Base-by-base conservation (phyloP, 2,329 filamentous ascomycete genomes). In the Fusarium floridanum region DNA sequence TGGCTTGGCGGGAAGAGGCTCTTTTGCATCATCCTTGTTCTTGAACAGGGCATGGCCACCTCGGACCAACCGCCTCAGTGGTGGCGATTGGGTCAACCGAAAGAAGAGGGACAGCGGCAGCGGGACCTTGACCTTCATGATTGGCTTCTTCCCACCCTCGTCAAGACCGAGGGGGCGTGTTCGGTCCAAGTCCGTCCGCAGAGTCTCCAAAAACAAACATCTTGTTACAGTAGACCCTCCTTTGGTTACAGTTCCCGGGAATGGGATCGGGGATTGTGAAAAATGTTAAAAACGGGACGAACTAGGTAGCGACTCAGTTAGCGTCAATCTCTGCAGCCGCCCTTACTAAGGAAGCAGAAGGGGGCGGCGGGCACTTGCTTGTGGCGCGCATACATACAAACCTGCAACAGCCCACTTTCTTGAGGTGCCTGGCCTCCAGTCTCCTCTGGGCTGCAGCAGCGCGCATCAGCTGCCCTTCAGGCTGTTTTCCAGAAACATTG, bases 401-500 rank as follows among this genome's bases (percentile, higher is more conserved):
- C 48, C 16, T 29, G 48, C 17, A 53, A 53, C 48, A 29, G 48
- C 48, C 48, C 48, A 53, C 48, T 32, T 34, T 34, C 27, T 22
- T 9, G 20, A 27, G 22, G 14, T 50, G 45, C 45, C 45, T 53
- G 48, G 17, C 48, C 45, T 53, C 48, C 27, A 29, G 27, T 29
- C 27, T 29, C 27, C 27, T 29, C 29, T 32, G 45, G 45, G 43
- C 41, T 39, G 45, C 43, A 59, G 20, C 32, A 37, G 55, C 55
- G 43, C 17, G 36, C 55, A 27, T 59, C 34, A 37, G 34, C 50
- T 64, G 48, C 36, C 32, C 32, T 64, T 41, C 50, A 59, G 50
- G 62, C 53, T 48, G 41, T 67, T 71, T 74, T 72, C 71, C 68
- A 72, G 71, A 72, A 73, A 66, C 68, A 72, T 61, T 55, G 36